Base-by-base conservation (phyloP, 1,139 yeast genomes). In the Blastobotrys illinoisensis region DNA sequence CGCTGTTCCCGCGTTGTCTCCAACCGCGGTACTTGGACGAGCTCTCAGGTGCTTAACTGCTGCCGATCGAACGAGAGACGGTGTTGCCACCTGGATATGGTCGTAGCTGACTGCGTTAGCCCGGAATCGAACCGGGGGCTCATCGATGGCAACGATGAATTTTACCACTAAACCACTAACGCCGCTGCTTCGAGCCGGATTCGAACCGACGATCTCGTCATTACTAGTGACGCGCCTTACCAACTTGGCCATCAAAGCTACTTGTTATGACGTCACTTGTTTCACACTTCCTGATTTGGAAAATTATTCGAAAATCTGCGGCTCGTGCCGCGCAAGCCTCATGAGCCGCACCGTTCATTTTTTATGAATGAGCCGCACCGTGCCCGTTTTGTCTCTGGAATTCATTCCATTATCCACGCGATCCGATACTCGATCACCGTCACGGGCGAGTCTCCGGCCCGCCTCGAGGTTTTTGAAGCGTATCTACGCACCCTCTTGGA, bases 211-310 rank as follows among this genome's bases (percentile, higher is more conserved):
- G 88, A 83, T 83, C 88, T 83, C 86, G 82, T 81, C 88, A 83
- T 83, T 83, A 83, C 87, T 83, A 83, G 88, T 83, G 88, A 81
- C 82, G 85, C 85, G 88, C 88, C 87, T 83, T 83, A 83, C 88
- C 88, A 83, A 82, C 88, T 83, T 82, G 87, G 87, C 85, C 85
- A 80, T 79, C 77, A 72, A 74, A 77, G 79, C 79, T 23, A 5
- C 44, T 19, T 32, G 40, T 32, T 32, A n/a, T 32, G 40, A 32
- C 40, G 40, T 32, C 40, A 32, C 7, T 13, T 11, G 40, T 32
- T 11, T n/a, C 16, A n/a, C 5, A 13, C 5, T 3, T 32, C 14
- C 40, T n/a, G 16, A 32, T 32, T n/a, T 16, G 14, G 16, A 32
- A 32, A 32, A 32, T 13, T 32, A 13, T 32, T 3, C 16, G 16